Percentiles rank a stretch among this genome's conserved stretches.
Conservation (phyloP, 2,329 filamentous ascomycete species). For the Teratosphaeria nubilosa region DNA sequence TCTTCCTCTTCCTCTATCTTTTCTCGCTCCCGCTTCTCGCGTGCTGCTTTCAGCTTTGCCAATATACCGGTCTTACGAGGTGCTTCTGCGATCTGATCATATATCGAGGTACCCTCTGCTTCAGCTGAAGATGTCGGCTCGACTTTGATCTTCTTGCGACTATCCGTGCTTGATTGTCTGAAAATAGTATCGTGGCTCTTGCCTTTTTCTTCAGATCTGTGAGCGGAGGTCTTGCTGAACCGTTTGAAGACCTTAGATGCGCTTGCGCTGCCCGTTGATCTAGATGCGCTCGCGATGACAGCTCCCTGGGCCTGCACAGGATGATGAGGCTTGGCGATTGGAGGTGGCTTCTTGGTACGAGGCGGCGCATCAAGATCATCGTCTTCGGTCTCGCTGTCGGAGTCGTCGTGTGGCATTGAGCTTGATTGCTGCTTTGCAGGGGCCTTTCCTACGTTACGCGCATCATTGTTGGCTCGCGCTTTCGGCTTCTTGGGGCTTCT, state of each 20-base stretch:
- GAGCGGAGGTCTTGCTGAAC: constrained; percentile 2
- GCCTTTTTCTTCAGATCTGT: constrained; percentile 1
- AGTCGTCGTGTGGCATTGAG: neutral
- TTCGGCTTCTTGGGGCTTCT: constrained; percentile 16
- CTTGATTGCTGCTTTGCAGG: neutral
- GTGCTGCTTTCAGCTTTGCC: constrained; percentile 22
- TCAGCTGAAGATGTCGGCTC: neutral
- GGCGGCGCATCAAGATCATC: neutral
- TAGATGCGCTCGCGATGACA: neutral
- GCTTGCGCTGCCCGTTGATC: neutral
- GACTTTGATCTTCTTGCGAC: neutral
- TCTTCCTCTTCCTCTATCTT: constrained; percentile 19
- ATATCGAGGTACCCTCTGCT: neutral
- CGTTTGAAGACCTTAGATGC: constrained; percentile 10
- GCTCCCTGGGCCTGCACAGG: neutral
- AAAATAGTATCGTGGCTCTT: neutral
- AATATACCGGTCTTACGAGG: constrained; percentile 4
- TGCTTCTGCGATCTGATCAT: neutral
- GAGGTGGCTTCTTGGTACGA: neutral
- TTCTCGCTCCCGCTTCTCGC: constrained; percentile 16
- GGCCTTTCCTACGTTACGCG: neutral
- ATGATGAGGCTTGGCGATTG: neutral
- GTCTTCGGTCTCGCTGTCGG: constrained; percentile 1
- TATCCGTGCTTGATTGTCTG: neutral
- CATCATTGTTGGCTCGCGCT: neutral